phyloP scores from a whole-genome alignment of 2,329 filamentous ascomycete species.

The Graphilbum fragrans region DNA sequence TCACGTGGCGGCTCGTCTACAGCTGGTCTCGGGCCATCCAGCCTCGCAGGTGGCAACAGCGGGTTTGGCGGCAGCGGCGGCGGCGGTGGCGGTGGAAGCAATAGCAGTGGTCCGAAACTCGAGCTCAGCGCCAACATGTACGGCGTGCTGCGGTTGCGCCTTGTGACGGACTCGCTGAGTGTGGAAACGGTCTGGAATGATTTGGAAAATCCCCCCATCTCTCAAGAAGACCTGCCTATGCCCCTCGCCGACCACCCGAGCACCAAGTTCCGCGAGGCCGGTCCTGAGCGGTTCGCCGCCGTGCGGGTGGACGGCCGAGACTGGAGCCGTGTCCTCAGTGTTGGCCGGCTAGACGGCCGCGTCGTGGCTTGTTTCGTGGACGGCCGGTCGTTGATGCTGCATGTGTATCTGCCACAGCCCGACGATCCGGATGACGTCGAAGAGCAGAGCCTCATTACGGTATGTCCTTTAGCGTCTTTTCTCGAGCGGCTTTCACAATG shows the following conservation, averaged over 20 bases:
- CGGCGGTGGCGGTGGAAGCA: not conserved
- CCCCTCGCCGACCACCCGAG: conserved; percentile 71
- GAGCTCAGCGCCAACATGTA: conserved; percentile 93
- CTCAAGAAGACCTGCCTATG: conserved; percentile 61
- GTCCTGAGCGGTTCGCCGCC: conserved; percentile 74
- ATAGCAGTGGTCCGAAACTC: conserved; percentile 44
- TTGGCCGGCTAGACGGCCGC: conserved; percentile 75
- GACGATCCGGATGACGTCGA: conserved; percentile 42
- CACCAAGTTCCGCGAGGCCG: conserved; percentile 62
- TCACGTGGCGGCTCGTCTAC: conserved; percentile 10
- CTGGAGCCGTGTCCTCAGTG: conserved; percentile 89
- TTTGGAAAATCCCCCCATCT: conserved; percentile 76
- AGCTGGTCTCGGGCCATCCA: conserved; percentile 4
- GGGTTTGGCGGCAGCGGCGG: not conserved
- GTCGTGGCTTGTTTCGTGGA: conserved; percentile 88
- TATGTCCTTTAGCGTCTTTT: conserved; percentile 26
- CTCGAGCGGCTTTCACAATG: not conserved
- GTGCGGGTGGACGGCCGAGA: conserved; percentile 88
- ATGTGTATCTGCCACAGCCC: conserved; percentile 65
- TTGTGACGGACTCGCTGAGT: conserved; percentile 71
- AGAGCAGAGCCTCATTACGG: conserved; percentile 66
- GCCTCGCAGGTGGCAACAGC: not conserved
- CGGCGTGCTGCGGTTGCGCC: conserved; percentile 67
- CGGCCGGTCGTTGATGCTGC: conserved; percentile 69
- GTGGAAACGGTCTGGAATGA: conserved; percentile 80